Evolutionary conservation across 805 yeast species (phyloP).

Genomic region (Candida chauliodis): DNA sequence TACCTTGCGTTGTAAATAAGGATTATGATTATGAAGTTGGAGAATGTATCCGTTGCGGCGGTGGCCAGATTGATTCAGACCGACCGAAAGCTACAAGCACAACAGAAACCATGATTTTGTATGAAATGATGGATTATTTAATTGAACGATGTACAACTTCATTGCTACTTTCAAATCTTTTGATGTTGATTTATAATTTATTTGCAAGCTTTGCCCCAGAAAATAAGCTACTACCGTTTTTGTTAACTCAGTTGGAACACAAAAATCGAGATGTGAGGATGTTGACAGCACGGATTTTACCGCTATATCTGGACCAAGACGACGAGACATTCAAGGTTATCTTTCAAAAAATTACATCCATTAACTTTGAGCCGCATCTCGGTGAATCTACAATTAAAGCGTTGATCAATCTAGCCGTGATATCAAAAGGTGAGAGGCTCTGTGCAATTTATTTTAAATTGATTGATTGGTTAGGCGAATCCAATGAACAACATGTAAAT

Average conservation of each 20-base stretch:
- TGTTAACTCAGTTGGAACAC: constrained; percentile 36
- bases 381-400: constrained; percentile 59
- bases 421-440: constrained; percentile 63
- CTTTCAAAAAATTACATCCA: constrained; percentile 38
- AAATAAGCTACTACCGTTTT: constrained; percentile 34
- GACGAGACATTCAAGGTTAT: constrained; percentile 39
- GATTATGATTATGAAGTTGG: constrained; percentile 29
- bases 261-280: constrained; percentile 55
- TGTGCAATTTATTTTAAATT: constrained; percentile 64
- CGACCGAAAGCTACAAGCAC: constrained; percentile 21
- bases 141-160: constrained; percentile 12
- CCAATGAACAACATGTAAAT: constrained; percentile 62
- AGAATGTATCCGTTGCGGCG: constrained; percentile 40
- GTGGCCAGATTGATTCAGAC: constrained; percentile 17
- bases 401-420: constrained; percentile 62
- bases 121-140: constrained; percentile 21
- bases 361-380: constrained; percentile 40
- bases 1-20: constrained; percentile 39
- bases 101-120: constrained; percentile 20
- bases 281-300: constrained; percentile 49
- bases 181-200: constrained; percentile 46
- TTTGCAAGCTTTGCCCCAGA: constrained; percentile 52
- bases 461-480: constrained; percentile 61
- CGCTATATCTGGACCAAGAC: constrained; percentile 46
- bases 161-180: constrained; percentile 37